Conservation (phyloP, 352 stramenopile species). For the Pythium scleroteichum region DNA sequence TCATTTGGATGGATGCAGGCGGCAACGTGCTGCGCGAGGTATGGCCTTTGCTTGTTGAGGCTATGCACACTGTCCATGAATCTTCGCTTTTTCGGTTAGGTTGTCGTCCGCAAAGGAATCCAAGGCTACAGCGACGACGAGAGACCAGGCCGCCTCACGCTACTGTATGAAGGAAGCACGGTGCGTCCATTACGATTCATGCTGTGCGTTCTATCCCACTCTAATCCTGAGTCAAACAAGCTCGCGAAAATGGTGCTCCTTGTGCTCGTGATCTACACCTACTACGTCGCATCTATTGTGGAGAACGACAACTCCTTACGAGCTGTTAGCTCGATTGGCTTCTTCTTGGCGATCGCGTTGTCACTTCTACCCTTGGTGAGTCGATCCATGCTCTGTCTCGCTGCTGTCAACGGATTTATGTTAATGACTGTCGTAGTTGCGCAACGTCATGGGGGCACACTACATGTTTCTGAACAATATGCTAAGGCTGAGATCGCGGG, state of each 20-base stretch:
- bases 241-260: conserved; percentile 71
- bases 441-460: conserved; percentile 68
- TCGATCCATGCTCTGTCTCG: conserved; percentile 1
- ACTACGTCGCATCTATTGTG: conserved; percentile 60
- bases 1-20: conserved; percentile 73
- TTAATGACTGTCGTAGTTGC: too few relatives aligned
- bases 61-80: background rate
- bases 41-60: background rate
- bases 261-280: conserved; percentile 73
- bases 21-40: conserved; percentile 66
- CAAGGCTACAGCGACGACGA: conserved; percentile 67
- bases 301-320: conserved; percentile 50
- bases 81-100: conserved; percentile 4
- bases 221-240: conserved; percentile 11
- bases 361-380: conserved; percentile 56
- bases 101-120: conserved; percentile 64
- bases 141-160: conserved; percentile 53
- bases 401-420: too few relatives aligned
- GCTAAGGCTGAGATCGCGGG: conserved; percentile 50
- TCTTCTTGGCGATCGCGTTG: conserved; percentile 66
- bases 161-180: conserved; percentile 68
- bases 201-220: too few relatives aligned
- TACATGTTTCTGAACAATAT: conserved; percentile 83
- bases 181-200: conserved; percentile 17
- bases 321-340: conserved; percentile 63